Conservation (phyloP, 2,329 filamentous ascomycete species). For the Xylaria polymorpha region DNA sequence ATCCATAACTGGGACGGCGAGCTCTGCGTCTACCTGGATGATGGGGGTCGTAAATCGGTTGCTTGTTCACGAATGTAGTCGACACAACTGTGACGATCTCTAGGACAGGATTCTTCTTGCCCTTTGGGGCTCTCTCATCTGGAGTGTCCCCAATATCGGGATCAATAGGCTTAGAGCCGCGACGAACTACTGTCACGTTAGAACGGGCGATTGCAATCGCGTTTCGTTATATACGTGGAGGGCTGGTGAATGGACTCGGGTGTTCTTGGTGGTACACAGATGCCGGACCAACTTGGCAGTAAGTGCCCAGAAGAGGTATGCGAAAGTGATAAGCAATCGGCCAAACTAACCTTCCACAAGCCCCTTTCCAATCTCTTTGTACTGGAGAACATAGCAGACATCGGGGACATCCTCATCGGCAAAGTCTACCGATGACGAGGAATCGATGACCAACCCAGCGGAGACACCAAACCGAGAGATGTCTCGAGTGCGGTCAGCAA, state of each 20-base stretch:
- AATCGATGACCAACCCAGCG: neutral
- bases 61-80: constrained; percentile 34
- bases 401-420: constrained; percentile 52
- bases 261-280: neutral
- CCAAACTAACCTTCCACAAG: constrained; percentile 51
- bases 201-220: neutral
- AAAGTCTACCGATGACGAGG: constrained; percentile 36
- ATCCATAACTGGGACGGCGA: neutral
- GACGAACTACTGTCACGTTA: constrained; percentile 49
- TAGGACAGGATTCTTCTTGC: constrained; percentile 53
- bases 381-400: constrained; percentile 57
- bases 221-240: neutral
- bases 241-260: neutral
- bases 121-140: constrained; percentile 34
- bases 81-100: constrained; percentile 58
- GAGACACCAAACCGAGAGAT: neutral
- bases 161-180: constrained; percentile 55
- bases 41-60: constrained; percentile 38
- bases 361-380: constrained; percentile 51
- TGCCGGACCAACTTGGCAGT: neutral
- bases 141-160: constrained; percentile 48
- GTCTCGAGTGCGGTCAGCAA: constrained; percentile 32
- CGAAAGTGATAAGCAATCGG: neutral
- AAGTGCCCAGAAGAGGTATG: neutral
- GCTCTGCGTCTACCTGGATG: neutral